Conservation (phyloP, 73 alveolate species). For the Symbiodinium pilosum region DNA sequence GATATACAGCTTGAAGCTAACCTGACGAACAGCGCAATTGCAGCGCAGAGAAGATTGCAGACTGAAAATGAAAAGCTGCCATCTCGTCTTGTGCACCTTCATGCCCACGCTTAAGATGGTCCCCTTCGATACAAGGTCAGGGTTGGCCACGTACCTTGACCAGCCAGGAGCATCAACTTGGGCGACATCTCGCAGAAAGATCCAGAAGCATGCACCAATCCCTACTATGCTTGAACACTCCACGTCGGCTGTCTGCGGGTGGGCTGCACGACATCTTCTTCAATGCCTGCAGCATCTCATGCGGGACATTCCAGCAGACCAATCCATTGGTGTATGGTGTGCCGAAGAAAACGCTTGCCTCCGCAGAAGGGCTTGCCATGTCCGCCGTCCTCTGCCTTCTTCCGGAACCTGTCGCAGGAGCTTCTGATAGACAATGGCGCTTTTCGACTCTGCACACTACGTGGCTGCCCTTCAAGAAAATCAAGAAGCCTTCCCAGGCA, state of each 20-base stretch:
- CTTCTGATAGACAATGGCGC: too few relatives aligned
- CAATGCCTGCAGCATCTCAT: background rate
- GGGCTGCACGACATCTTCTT: background rate
- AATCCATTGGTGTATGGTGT: too few relatives aligned
- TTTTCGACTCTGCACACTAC: too few relatives aligned
- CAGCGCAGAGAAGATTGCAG: too few relatives aligned
- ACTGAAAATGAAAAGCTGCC: too few relatives aligned
- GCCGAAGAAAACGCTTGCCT: background rate
- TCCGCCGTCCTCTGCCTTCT: conserved; percentile 17
- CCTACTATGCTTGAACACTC: too few relatives aligned
- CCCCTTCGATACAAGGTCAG: conserved; percentile 26
- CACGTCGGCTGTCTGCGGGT: background rate
- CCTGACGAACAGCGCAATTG: background rate
- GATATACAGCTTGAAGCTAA: conserved; percentile 33
- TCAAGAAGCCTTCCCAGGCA: too few relatives aligned
- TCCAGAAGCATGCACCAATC: too few relatives aligned
- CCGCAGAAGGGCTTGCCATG: conserved; percentile 6
- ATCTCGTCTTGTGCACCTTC: conserved; percentile 19
- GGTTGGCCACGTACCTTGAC: conserved; percentile 38
- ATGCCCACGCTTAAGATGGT: conserved; percentile 59
- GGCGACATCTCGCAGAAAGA: too few relatives aligned
- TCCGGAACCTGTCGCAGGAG: conserved; percentile 4
- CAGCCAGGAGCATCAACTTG: too few relatives aligned
- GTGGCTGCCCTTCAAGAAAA: too few relatives aligned
- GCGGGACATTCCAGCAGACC: too few relatives aligned